These are phyloP conservation scores for Eustoma russellianum DNA, from an alignment of 257 asterid species.

Conservation along the genomic window DNA sequence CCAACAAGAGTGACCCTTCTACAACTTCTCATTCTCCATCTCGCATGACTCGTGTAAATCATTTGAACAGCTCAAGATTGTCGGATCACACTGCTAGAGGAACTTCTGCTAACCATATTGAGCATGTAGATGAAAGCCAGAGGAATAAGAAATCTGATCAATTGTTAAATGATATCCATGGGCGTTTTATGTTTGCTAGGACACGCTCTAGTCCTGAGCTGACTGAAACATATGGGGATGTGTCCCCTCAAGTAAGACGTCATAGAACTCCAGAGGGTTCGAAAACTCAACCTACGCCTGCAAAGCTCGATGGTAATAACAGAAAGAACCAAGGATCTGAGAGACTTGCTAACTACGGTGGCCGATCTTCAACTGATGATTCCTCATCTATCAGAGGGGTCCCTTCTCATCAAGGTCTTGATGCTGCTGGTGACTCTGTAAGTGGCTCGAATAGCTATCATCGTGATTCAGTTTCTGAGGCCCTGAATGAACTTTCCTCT, in stretches of 20 bases:
- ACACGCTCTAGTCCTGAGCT: conserved; percentile 93
- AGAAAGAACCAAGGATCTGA: conserved; percentile 44
- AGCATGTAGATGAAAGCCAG: conserved; percentile 36
- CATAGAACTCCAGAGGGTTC: conserved; percentile 36
- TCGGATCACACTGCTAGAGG: conserved; percentile 37
- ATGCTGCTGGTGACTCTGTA: conserved; percentile 40
- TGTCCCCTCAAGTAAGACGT: conserved; percentile 29
- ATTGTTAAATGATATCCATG: conserved; percentile 47
- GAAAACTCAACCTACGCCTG: conserved; percentile 28
- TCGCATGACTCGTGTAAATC: conserved; percentile 32
- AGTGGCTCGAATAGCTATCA: conserved; percentile 37
- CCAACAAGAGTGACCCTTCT: conserved; percentile 26
- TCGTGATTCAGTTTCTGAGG: conserved; percentile 43
- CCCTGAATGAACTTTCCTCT: conserved; percentile 47
- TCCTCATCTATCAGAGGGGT: conserved; percentile 27
- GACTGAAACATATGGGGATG: conserved; percentile 55
- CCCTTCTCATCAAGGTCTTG: conserved; percentile 39
- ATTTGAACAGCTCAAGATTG: conserved; percentile 25
- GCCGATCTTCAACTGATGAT: conserved; percentile 38
- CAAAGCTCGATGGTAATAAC: conserved; percentile 35
- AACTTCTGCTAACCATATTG: conserved; percentile 33
- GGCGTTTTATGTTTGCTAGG: conserved; percentile 60
- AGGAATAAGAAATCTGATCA: conserved; percentile 47
- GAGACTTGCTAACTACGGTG: conserved; percentile 36
- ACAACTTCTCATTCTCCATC: conserved; percentile 36